These are phyloP conservation scores for Cytospora piceae DNA, from an alignment of 2,329 filamentous ascomycete species.

Conservation along the genomic window DNA sequence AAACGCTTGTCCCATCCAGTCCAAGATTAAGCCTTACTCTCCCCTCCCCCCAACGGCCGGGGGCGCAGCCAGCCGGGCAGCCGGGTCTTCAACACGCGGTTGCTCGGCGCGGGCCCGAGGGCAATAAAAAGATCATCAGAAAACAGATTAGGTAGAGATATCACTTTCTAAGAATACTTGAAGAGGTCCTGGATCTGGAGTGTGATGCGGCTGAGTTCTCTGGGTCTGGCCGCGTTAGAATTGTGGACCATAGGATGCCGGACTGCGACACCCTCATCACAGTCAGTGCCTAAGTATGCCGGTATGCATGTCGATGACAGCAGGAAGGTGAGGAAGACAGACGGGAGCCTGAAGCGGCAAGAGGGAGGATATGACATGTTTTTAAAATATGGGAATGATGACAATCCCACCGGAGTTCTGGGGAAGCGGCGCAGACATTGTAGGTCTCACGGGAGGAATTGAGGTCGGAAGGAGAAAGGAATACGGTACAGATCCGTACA, in stretches of 20 bases:
- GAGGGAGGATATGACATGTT: background rate
- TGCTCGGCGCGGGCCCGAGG: background rate
- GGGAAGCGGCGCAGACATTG: background rate
- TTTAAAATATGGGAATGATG: background rate
- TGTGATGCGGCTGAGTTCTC: slow-evolving; percentile 9
- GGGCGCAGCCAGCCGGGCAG: background rate
- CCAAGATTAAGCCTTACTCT: background rate
- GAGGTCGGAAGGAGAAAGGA: background rate
- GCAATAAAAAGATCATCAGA: background rate
- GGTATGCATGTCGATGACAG: background rate
- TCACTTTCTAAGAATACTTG: slow-evolving; percentile 10
- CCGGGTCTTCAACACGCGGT: background rate
- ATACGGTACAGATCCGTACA: background rate
- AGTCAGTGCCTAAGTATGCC: slow-evolving; percentile 1
- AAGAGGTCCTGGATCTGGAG: slow-evolving; percentile 13
- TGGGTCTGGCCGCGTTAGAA: background rate
- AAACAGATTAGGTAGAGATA: too few relatives aligned
- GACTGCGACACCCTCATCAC: background rate
- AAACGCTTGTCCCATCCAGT: background rate
- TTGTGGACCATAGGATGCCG: background rate
- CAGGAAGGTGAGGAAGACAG: background rate
- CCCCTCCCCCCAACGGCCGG: background rate
- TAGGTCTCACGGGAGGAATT: background rate
- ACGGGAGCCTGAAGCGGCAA: background rate
- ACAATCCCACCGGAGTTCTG: background rate